These are phyloP conservation scores for Solanum neorickii DNA, from an alignment of 257 asterid species.

Conservation along the genomic window DNA sequence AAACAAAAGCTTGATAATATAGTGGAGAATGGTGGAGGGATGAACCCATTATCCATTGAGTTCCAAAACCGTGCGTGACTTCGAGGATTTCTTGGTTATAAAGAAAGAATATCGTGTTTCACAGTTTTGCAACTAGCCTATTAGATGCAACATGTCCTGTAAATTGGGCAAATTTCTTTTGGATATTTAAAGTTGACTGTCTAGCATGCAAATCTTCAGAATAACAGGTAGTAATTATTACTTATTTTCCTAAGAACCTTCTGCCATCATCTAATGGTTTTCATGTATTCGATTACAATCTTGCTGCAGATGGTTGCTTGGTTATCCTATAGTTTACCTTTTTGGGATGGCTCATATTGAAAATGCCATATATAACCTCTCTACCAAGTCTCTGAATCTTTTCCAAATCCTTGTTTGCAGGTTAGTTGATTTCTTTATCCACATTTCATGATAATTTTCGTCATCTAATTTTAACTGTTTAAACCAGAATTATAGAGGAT, in stretches of 20 bases:
- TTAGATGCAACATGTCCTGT: not conserved
- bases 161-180: not conserved
- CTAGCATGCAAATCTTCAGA: not conserved
- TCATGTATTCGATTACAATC: not conserved
- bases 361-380: constrained; percentile 59
- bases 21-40: not conserved
- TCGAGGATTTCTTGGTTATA: not conserved
- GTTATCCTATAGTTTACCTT: constrained; percentile 71
- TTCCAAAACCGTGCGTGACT: not conserved
- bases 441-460: not conserved
- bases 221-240: not conserved
- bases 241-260: not conserved
- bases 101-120: not conserved
- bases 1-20: not conserved
- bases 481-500: not conserved
- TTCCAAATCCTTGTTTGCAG: constrained; percentile 56
- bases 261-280: not conserved
- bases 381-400: constrained; percentile 59
- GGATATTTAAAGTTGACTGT: not conserved
- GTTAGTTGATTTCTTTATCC: constrained; percentile 15
- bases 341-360: constrained; percentile 51
- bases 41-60: not conserved
- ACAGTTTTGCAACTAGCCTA: not conserved
- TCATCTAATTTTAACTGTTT: not conserved
- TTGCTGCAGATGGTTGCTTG: constrained; percentile 69